phyloP scores from a whole-genome alignment of 2,329 filamentous ascomycete species.

The Daldinia sp. region DNA sequence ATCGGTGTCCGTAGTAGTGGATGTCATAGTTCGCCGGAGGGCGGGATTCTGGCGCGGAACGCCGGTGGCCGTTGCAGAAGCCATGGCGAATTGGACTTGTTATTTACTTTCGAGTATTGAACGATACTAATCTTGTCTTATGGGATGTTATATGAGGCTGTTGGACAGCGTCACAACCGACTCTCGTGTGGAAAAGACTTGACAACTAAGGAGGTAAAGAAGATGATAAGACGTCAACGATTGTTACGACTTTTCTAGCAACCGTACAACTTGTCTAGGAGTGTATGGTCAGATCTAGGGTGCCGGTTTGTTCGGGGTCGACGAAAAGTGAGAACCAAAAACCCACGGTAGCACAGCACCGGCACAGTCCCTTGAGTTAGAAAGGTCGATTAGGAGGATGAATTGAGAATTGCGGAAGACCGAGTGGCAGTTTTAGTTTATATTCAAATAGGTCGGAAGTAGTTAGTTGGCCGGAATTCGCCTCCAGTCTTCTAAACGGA shows the following conservation, averaged over 20 bases:
- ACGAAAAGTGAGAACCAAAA: slow-evolving; percentile 17
- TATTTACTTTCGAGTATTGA: slow-evolving; percentile 1
- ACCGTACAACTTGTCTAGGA: neutral
- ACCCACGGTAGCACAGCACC: slow-evolving; percentile 30
- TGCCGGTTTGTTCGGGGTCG: neutral
- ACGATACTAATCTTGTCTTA: neutral
- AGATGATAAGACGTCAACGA: neutral
- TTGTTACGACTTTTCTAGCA: neutral
- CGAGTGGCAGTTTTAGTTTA: slow-evolving; percentile 1
- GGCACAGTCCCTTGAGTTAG: slow-evolving; percentile 15
- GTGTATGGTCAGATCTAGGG: neutral
- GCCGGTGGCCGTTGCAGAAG: slow-evolving; percentile 59
- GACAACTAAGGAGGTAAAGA: neutral
- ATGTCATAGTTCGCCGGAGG: slow-evolving; percentile 62
- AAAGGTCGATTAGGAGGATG: slow-evolving; percentile 17
- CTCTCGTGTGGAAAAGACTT: neutral
- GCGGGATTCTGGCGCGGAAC: slow-evolving; percentile 58
- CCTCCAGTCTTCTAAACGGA: slow-evolving; percentile 20
- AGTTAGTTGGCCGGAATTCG: slow-evolving; percentile 11
- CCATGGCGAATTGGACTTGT: slow-evolving; percentile 55
- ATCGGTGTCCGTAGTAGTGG: slow-evolving; percentile 57
- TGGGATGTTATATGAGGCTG: neutral
- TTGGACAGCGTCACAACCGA: neutral
- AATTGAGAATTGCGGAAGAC: slow-evolving; percentile 8
- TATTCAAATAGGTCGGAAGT: neutral